A percentile compares a stretch with the other conserved stretches of the same genome.
phyloP scores from a whole-genome alignment of 805 yeast species.

The Metschnikowia henanensis region DNA sequence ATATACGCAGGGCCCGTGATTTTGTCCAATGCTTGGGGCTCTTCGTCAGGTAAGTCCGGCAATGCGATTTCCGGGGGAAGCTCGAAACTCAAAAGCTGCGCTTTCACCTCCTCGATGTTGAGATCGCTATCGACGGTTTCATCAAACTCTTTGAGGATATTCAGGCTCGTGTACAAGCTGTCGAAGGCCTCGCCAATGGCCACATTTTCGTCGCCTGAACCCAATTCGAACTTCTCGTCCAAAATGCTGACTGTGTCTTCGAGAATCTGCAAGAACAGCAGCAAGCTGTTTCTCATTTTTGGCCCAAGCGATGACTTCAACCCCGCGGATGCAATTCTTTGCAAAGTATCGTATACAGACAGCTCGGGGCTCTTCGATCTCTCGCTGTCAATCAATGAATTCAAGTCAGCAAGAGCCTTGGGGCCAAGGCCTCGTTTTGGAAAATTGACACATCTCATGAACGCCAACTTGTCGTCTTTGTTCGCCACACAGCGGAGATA shows the following conservation, averaged over 20 bases:
- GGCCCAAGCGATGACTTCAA: conserved; percentile 12
- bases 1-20: conserved; percentile 12
- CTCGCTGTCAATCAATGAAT: conserved; percentile 23
- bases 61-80: conserved; percentile 25
- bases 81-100: conserved; percentile 34
- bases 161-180: conserved; percentile 27
- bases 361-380: not conserved
- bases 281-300: conserved; percentile 20
- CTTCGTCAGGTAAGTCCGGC: conserved; percentile 6
- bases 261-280: conserved; percentile 28
- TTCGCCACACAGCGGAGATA: conserved; percentile 62
- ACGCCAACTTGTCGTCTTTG: conserved; percentile 59
- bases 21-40: conserved; percentile 12
- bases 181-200: conserved; percentile 22
- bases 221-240: conserved; percentile 4
- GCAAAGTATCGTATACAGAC: conserved; percentile 14
- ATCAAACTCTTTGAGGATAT: conserved; percentile 30
- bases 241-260: conserved; percentile 19
- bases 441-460: conserved; percentile 52
- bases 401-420: conserved; percentile 38
- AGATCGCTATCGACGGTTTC: conserved; percentile 24
- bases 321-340: conserved; percentile 5
- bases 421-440: conserved; percentile 73
- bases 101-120: conserved; percentile 42
- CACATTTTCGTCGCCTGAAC: not conserved